Conservation (phyloP, 2,329 filamentous ascomycete species). For the Talaromyces piceae region DNA sequence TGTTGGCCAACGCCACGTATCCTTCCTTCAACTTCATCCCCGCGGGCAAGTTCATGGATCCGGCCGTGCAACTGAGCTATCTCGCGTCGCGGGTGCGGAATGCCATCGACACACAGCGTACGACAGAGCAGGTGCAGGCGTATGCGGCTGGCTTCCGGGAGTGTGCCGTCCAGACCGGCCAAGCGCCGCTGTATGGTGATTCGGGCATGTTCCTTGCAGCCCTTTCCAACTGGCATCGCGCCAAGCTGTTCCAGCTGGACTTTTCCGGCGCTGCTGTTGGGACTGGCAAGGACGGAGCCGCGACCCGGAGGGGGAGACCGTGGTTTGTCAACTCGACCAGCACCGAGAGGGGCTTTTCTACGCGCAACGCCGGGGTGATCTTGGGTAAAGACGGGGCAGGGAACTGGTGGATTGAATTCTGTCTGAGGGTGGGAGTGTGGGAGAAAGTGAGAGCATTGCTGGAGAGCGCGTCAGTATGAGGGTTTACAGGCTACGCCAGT, state of each 20-base stretch:
- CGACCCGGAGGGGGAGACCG: slow-evolving; percentile 7
- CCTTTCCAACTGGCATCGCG: slow-evolving; percentile 36
- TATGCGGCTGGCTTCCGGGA: slow-evolving; percentile 9
- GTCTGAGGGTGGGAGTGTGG: slow-evolving; percentile 17
- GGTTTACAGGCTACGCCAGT: too few species aligned
- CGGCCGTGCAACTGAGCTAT: slow-evolving; percentile 7
- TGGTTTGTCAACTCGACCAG: neutral
- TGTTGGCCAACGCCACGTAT: slow-evolving; percentile 17
- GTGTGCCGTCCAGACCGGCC: slow-evolving; percentile 5
- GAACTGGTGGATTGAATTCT: slow-evolving; percentile 25
- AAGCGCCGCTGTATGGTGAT: slow-evolving; percentile 28
- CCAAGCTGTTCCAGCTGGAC: slow-evolving; percentile 30
- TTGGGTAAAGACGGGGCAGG: slow-evolving; percentile 25
- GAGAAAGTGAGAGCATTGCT: slow-evolving; percentile 14
- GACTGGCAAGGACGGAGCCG: neutral
- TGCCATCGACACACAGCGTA: slow-evolving; percentile 15
- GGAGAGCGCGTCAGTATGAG: neutral
- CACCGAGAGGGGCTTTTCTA: slow-evolving; percentile 7
- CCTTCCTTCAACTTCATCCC: slow-evolving; percentile 1
- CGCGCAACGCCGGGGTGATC: slow-evolving; percentile 16
- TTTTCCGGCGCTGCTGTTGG: slow-evolving; percentile 26
- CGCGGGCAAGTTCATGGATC: slow-evolving; percentile 6
- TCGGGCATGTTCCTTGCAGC: slow-evolving; percentile 25
- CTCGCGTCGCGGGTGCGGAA: slow-evolving; percentile 12
- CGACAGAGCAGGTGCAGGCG: slow-evolving; percentile 15